Base-by-base conservation (phyloP, 306 rosid species). In the Nissolia schottii region DNA sequence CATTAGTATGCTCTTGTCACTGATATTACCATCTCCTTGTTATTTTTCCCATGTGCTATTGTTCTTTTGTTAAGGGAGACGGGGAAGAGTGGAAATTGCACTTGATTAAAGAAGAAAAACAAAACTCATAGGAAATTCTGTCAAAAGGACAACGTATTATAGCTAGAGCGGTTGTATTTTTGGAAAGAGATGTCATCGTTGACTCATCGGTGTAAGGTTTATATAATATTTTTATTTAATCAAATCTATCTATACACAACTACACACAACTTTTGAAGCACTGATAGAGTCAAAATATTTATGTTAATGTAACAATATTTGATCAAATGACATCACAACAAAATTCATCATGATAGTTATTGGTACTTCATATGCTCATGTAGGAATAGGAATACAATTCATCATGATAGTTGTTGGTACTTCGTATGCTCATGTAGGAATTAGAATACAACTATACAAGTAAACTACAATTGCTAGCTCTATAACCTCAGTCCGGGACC, bases 401-500 rank as follows among this genome's bases (percentile, higher is more conserved):
- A n/a, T n/a, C 9, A 18, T 49, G 74, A 34, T 32, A 59, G 76
- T 59, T 11, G 83, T 77, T 78, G 84, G 72, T 53, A 75, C 66
- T 72, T 43, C 37, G 8, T 15, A 19, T 40, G 62, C 75, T 57
- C 23, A 35, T 40, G 66, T 55, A 11, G 29, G 51, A 63, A 34
- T 9, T 8, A 3, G 12, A 37, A 37, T 37, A 37, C 41, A n/a
- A n/a, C n/a, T n/a, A n/a, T n/a, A n/a, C n/a, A n/a, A n/a, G n/a
- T 10, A 37, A 41, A 11, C 43, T 31, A 58, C 74, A 73, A 64
- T 23, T 50, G 38, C 37, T 24, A n/a, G 50, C 29, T 70, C 64
- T 32, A 18, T 22, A 34, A 13, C 18, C 13, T 24, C 65, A 38
- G n/a, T 4, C 40, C 40, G n/a, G n/a, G n/a, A n/a, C 10, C n/a